Conservation (phyloP, 169 alveolate genomes). For the Blepharisma undulans region DNA sequence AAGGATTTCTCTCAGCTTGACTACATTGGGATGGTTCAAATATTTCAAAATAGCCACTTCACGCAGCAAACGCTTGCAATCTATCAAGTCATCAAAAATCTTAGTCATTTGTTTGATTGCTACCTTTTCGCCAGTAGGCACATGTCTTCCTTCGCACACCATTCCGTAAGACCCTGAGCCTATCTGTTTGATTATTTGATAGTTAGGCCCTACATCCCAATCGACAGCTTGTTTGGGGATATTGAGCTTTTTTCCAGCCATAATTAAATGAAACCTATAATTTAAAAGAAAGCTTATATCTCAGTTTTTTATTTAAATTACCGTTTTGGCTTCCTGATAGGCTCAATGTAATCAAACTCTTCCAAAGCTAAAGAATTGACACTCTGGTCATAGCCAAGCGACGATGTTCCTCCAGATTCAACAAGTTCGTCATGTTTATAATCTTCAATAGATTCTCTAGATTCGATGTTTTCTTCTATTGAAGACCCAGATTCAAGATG, state of each 20-base stretch:
- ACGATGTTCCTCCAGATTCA: constrained; percentile 26
- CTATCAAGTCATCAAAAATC: constrained; percentile 95
- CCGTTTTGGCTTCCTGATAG: neutral
- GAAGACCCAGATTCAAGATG: neutral
- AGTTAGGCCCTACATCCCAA: constrained; percentile 38
- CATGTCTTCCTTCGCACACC: constrained; percentile 17
- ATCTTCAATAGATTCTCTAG: neutral
- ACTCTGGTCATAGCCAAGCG: constrained; percentile 70
- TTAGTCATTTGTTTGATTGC: constrained; percentile 95
- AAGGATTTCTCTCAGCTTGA: constrained; percentile 90
- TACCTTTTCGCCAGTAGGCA: constrained; percentile 65
- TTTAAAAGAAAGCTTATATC: neutral
- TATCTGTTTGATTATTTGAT: constrained; percentile 7
- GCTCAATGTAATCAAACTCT: constrained; percentile 72
- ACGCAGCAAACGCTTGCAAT: constrained; percentile 95
- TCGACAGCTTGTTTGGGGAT: constrained; percentile 2
- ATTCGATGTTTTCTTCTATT: neutral
- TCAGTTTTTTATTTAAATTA: neutral
- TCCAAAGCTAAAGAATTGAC: constrained; percentile 74
- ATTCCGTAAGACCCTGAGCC: constrained; percentile 27
- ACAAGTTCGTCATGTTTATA: constrained; percentile 1
- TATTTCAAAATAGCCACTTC: constrained; percentile 94
- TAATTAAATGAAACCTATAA: neutral
- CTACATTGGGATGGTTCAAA: constrained; percentile 91
- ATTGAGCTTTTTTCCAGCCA: constrained; percentile 1